Conservation (phyloP, 352 stramenopile species). For the Phytopythium montanum region DNA sequence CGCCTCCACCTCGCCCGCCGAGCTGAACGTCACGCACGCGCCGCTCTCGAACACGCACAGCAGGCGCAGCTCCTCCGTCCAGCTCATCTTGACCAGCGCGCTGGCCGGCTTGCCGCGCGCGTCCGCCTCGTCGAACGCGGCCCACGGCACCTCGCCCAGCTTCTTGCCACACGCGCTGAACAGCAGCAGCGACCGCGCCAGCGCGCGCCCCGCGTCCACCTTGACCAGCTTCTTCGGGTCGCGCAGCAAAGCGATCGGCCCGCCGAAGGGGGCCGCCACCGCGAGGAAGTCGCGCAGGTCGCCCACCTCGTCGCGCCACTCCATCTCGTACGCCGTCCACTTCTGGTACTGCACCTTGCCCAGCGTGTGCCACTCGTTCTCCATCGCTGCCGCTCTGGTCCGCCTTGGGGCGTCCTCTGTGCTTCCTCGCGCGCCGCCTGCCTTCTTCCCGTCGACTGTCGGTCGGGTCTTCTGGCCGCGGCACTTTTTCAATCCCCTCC, state of each 20-base stretch:
- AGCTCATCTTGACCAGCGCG: conserved; percentile 65
- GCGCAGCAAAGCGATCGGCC: conserved; percentile 66
- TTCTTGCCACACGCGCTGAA: conserved; percentile 74
- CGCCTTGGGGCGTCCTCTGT: neutral
- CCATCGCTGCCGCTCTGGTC: conserved; percentile 24
- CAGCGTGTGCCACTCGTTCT: conserved; percentile 82
- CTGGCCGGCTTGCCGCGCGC: conserved; percentile 24
- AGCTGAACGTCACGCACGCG: conserved; percentile 61
- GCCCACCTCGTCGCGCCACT: conserved; percentile 47
- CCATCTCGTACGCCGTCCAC: conserved; percentile 69
- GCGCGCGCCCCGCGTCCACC: conserved; percentile 40
- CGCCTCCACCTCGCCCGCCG: conserved; percentile 70
- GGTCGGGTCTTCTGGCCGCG: neutral
- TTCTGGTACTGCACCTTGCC: conserved; percentile 88
- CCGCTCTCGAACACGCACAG: conserved; percentile 79
- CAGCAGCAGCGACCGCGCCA: conserved; percentile 59
- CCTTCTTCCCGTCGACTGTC: neutral
- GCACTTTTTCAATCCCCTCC: neutral
- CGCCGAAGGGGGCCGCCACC: conserved; percentile 58
- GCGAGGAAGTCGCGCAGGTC: conserved; percentile 71
- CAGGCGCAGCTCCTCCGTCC: conserved; percentile 80
- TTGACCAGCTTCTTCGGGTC: conserved; percentile 76
- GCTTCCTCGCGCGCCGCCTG: neutral
- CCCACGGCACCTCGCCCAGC: conserved; percentile 58
- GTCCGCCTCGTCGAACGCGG: conserved; percentile 66